Percentiles rank a stretch among this genome's conserved stretches.
phyloP scores from a whole-genome alignment of 768 basidiomycete species.

The Aureoboletus auriporus region DNA sequence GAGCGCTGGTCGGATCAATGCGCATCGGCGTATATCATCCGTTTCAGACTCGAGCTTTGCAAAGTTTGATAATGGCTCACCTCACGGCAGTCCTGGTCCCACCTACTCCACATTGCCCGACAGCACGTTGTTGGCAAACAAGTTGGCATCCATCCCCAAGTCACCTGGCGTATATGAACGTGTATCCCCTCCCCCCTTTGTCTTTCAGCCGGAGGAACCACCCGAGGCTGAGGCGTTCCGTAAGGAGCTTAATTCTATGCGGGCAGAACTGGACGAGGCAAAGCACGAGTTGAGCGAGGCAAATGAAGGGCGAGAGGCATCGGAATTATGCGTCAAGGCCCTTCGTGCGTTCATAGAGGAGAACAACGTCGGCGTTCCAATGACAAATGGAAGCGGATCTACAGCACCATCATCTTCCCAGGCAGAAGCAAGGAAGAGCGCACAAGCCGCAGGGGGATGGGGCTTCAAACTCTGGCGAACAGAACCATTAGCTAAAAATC shows the following conservation, averaged over 20 bases:
- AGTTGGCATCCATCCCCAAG: slow-evolving; percentile 25
- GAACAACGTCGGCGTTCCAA: slow-evolving; percentile 52
- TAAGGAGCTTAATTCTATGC: slow-evolving; percentile 53
- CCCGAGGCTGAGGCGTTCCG: slow-evolving; percentile 56
- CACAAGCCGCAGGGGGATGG: slow-evolving; percentile 44
- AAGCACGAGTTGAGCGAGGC: slow-evolving; percentile 70
- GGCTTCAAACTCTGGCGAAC: slow-evolving; percentile 69
- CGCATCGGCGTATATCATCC: slow-evolving; percentile 71
- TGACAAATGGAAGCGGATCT: slow-evolving; percentile 13
- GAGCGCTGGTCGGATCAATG: slow-evolving; percentile 38
- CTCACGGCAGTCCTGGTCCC: slow-evolving; percentile 31
- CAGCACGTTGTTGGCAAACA: slow-evolving; percentile 14
- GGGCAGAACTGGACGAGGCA: slow-evolving; percentile 57
- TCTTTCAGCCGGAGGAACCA: slow-evolving; percentile 27
- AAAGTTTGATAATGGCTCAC: slow-evolving; percentile 31
- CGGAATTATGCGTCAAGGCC: slow-evolving; percentile 78
- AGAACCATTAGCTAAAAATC: slow-evolving; percentile 29
- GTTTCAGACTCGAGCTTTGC: slow-evolving; percentile 57
- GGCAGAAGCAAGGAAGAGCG: slow-evolving; percentile 30
- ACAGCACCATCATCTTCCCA: slow-evolving; percentile 18
- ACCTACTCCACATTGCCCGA: slow-evolving; percentile 35
- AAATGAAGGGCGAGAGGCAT: slow-evolving; percentile 82
- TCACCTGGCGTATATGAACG: slow-evolving; percentile 54
- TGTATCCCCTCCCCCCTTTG: slow-evolving; percentile 40
- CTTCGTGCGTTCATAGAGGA: slow-evolving; percentile 80